A percentile compares a stretch with the other conserved stretches of the same genome.
Conservation (phyloP, 2,329 filamentous ascomycete genomes). For the Rugonectria rugulosa region DNA sequence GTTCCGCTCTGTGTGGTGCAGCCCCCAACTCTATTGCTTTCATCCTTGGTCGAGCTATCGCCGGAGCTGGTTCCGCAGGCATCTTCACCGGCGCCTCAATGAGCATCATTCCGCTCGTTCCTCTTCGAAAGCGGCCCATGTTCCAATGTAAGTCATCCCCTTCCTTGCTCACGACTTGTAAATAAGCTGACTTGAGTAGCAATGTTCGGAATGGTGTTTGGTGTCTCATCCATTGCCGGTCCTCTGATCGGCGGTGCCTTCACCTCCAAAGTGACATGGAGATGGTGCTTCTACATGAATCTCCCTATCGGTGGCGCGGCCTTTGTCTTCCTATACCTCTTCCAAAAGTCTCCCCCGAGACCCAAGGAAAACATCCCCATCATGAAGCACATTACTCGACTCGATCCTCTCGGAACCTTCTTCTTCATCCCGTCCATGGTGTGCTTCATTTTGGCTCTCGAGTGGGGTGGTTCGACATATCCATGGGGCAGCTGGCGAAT, state of each 20-base stretch:
- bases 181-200: slow-evolving; percentile 38
- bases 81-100: slow-evolving; percentile 66
- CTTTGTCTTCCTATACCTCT: slow-evolving; percentile 56
- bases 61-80: slow-evolving; percentile 63
- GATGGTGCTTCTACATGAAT: slow-evolving; percentile 68
- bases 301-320: slow-evolving; percentile 62
- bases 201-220: slow-evolving; percentile 63
- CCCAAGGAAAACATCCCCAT: slow-evolving; percentile 41
- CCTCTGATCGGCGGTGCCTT: slow-evolving; percentile 63
- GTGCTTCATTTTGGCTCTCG: slow-evolving; percentile 67
- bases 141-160: slow-evolving; percentile 54
- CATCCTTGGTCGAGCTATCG: slow-evolving; percentile 64
- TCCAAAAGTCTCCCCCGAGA: slow-evolving; percentile 53
- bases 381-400: slow-evolving; percentile 55
- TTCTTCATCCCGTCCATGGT: slow-evolving; percentile 67
- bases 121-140: slow-evolving; percentile 65
- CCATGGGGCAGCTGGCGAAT: slow-evolving; percentile 61
- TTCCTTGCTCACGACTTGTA: neutral
- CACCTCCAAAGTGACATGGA: slow-evolving; percentile 57
- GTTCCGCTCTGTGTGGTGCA: slow-evolving; percentile 62
- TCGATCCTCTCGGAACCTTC: slow-evolving; percentile 66
- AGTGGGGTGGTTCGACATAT: slow-evolving; percentile 67
- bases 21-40: slow-evolving; percentile 62
- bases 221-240: slow-evolving; percentile 61
- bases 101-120: slow-evolving; percentile 65